Conservation (phyloP, 257 asterid species). For the Sherardia arvensis region DNA sequence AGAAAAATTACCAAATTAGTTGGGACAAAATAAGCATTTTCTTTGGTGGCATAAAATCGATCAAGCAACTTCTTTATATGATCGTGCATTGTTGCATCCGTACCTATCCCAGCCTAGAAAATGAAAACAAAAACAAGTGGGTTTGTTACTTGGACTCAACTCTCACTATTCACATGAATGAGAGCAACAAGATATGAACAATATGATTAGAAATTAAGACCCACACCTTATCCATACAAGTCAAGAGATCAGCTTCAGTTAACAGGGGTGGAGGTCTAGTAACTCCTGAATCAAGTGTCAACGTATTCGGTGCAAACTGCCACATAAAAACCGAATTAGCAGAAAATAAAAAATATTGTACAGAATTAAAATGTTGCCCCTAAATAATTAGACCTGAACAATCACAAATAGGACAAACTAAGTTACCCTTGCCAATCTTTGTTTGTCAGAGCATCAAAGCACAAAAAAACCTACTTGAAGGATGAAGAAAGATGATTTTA, state of each 20-base stretch:
- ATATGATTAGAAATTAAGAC: constrained; percentile 4
- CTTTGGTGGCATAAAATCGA: constrained; percentile 86
- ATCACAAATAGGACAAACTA: background rate
- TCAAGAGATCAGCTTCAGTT: constrained; percentile 91
- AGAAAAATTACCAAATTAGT: constrained; percentile 64
- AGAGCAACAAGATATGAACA: constrained; percentile 9
- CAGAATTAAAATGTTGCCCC: background rate
- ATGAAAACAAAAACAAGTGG: constrained; percentile 11
- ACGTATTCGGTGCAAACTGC: constrained; percentile 78
- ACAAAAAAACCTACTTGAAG: background rate
- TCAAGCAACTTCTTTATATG: constrained; percentile 97
- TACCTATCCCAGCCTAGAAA: constrained; percentile 82
- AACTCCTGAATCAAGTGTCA: constrained; percentile 93
- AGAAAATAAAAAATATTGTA: background rate
- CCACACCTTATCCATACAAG: constrained; percentile 93
- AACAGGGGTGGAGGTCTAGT: constrained; percentile 94
- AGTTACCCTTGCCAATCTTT: background rate
- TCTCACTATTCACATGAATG: background rate
- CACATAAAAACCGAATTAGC: constrained; percentile 6
- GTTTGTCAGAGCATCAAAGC: background rate
- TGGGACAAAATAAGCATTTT: constrained; percentile 74
- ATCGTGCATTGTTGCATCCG: constrained; percentile 99
- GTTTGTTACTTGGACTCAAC: background rate
- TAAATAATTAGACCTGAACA: background rate
- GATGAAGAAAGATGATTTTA: background rate